Evolutionary conservation across 2,329 filamentous ascomycete species (phyloP), one percentile per base, ranked within the genome.

Genomic region (Tricladium varicosporioides): DNA sequence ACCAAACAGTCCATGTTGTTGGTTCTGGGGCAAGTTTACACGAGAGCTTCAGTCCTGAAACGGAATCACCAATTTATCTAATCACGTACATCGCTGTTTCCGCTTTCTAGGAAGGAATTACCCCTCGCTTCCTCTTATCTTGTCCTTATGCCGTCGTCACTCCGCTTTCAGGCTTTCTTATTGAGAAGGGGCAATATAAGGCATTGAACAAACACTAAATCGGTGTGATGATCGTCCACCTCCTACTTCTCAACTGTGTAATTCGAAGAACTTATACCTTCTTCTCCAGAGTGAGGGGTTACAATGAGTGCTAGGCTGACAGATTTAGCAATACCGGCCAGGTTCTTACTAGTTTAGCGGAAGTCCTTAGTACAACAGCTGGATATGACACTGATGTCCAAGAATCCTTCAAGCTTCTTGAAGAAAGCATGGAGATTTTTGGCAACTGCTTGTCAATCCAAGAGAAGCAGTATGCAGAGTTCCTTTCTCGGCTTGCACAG

Each of bases 341-440:
- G 70, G 83, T 89, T 2, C 74, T 90, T 40, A 86, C 83, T 0
- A 84, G 80, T 60, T 74, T 90, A 40, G 85, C 84, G 1, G 87
- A 91, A 72, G 75, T 75, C 1, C 69, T 82, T 7, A 78, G 77
- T 44, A 76, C 78, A 5, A 68, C 71, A 1, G 74, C 78, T 18
- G 68, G 69, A 44, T 67, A 71, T 18, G 73, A 77, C 45, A 67
- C 71, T 43, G 73, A 82, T 55, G 79, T 82, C 0, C 71, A 65
- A 11, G 72, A 69, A 14, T 48, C 56, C 19, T 48, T 14, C 47
- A 18, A 10, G 15, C 73, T 82, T 9, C 72, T 87, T 16, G 77
- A 88, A 64, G 80, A 90, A 72, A 79, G 82, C 8, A 73, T 86
- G 14, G 76, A 86, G 59, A 70, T 87, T 36, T 80, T 87, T 61